Base-by-base conservation (phyloP, 805 yeast genomes). In the Saccharomycopsis microspora region DNA sequence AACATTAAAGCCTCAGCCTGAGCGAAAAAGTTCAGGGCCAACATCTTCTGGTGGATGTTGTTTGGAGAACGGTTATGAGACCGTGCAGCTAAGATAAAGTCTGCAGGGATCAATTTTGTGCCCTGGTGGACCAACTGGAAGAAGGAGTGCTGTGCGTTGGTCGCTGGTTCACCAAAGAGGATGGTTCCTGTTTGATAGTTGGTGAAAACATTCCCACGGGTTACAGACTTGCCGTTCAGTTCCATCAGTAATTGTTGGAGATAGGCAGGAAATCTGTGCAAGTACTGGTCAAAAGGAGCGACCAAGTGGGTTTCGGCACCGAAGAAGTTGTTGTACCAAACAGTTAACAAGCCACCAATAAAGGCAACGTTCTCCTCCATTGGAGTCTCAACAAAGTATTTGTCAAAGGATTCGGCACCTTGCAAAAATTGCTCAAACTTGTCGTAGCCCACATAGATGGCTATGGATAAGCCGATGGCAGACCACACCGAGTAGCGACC, bases 401-500 rank as follows among this genome's bases (percentile, higher is more conserved):
- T 70, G 74, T 93, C 99, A 61, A 89, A 82, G 46, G 97, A 95
- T 73, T 93, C 96, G 55, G 96, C 98, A 72, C 99, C 99, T 69
- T 82, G 85, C 61, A 93, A 75, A 78, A 93, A 87, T 52, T 76
- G 76, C 55, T 85, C 90, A 61, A 93, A 93, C 77, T 88, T 85
- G 55, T 93, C 97, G 67, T 65, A 93, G 56, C 99, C 99, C 65
- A 93, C 82, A 78, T 84, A 93, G 58, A 93, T 70, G 59, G 95
- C 95, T 55, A 93, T 90, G 32, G 96, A 85, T 59, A 93, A 78
- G 54, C 99, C 99, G 66, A 93, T 93, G 55, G 98, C 94, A 40
- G 96, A 85, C 99, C 99, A 93, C 54, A 93, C 98, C n/a, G 98
- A 93, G 81, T 93, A 93, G 70, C 99, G 84, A 64, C 99, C 99